Conservation (phyloP, 805 yeast genomes). For the Candida piceae region DNA sequence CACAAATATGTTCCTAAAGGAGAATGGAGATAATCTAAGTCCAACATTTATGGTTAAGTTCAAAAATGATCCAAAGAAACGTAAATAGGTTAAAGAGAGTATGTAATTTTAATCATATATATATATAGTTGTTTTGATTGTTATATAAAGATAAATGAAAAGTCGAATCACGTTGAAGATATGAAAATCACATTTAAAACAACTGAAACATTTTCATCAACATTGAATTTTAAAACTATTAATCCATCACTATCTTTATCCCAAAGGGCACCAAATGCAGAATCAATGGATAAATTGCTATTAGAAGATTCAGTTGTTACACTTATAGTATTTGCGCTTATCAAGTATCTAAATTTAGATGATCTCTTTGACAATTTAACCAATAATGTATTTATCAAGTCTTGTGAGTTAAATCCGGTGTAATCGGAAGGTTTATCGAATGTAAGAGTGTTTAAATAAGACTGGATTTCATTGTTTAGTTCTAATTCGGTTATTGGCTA, state of each 20-base stretch:
- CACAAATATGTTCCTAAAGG: slow-evolving; percentile 7
- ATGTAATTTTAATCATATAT: too few relatives aligned
- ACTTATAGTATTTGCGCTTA: slow-evolving; percentile 36
- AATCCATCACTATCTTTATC: slow-evolving; percentile 52
- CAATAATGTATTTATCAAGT: slow-evolving; percentile 30
- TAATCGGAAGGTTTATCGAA: too few relatives aligned
- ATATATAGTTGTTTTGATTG: too few relatives aligned
- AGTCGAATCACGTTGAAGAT: not conserved
- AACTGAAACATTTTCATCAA: slow-evolving; percentile 15
- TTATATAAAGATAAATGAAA: too few relatives aligned
- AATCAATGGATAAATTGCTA: slow-evolving; percentile 20
- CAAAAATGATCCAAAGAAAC: slow-evolving; percentile 8
- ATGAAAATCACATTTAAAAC: slow-evolving; percentile 32
- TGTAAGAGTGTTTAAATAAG: not conserved
- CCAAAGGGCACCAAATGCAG: slow-evolving; percentile 52
- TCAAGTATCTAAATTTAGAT: slow-evolving; percentile 52
- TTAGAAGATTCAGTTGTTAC: slow-evolving; percentile 13
- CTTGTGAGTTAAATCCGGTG: slow-evolving; percentile 13
- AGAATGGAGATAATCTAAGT: slow-evolving; percentile 5
- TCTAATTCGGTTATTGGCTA: slow-evolving; percentile 20
- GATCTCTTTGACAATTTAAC: slow-evolving; percentile 37
- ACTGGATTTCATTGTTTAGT: slow-evolving; percentile 10
- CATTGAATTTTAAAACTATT: slow-evolving; percentile 30
- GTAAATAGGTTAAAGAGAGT: too few relatives aligned
- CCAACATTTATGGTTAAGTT: slow-evolving; percentile 18